Evolutionary conservation across 805 yeast genomes (phyloP).

Genomic region (Kazachstania kunashirensis): DNA sequence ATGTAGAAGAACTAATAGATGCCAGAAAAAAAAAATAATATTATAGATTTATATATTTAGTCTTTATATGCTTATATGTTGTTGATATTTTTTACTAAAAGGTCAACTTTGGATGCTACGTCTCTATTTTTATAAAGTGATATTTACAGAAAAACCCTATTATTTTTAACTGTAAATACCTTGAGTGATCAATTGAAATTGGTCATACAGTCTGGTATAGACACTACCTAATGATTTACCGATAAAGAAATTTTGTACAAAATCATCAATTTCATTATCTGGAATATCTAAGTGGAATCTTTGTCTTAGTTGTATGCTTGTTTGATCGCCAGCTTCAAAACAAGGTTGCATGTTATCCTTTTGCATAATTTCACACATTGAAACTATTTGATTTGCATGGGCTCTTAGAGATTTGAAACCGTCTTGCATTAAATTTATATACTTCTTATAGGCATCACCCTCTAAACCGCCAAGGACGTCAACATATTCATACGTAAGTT

Average conservation of each 20-base stretch:
- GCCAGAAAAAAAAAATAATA: too few relatives aligned
- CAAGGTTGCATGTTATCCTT: slow-evolving; percentile 86
- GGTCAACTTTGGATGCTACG: too few relatives aligned
- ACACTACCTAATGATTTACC: slow-evolving; percentile 78
- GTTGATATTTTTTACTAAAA: too few relatives aligned
- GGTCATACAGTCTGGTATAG: slow-evolving; percentile 89
- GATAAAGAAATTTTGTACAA: slow-evolving; percentile 68
- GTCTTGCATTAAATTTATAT: slow-evolving; percentile 52
- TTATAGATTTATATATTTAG: too few relatives aligned
- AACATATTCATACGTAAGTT: slow-evolving; percentile 79
- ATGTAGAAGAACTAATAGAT: too few relatives aligned
- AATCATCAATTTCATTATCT: slow-evolving; percentile 55
- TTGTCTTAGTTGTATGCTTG: slow-evolving; percentile 69
- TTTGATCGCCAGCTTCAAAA: slow-evolving; percentile 77
- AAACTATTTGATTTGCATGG: slow-evolving; percentile 62
- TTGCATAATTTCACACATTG: slow-evolving; percentile 89
- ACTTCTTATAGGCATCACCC: slow-evolving; percentile 49
- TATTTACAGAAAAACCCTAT: too few relatives aligned
- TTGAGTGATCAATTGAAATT: slow-evolving; percentile 87
- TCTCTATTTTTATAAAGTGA: too few relatives aligned
- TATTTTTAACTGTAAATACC: slow-evolving; percentile 67
- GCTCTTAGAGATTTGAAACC: slow-evolving; percentile 69
- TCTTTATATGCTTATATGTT: too few relatives aligned
- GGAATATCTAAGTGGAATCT: slow-evolving; percentile 69
- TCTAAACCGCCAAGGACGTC: slow-evolving; percentile 77